phyloP scores from a whole-genome alignment of 306 rosid species.

The Cucurbita ficifolia region DNA sequence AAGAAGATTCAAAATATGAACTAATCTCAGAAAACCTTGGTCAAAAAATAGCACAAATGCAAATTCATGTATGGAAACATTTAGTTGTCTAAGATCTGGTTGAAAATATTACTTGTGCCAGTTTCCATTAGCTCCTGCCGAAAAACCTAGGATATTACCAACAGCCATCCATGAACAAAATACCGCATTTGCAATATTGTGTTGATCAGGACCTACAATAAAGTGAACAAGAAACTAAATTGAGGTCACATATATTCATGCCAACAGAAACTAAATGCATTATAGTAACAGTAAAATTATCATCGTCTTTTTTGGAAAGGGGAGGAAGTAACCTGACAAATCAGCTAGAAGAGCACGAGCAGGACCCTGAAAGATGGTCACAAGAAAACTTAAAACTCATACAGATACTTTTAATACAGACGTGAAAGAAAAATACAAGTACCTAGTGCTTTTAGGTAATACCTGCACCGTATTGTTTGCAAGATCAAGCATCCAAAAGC shows the following conservation, averaged over 20 bases:
- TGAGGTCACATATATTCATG: constrained; percentile 9
- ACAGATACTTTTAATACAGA: neutral
- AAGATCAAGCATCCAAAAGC: constrained; percentile 99
- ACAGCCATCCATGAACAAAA: constrained; percentile 99
- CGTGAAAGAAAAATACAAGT: neutral
- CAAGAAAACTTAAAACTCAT: constrained; percentile 7
- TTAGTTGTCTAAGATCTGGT: constrained; percentile 5
- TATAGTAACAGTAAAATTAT: neutral
- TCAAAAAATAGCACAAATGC: neutral
- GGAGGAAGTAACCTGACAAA: constrained; percentile 48
- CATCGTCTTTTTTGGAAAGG: neutral
- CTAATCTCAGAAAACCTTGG: neutral
- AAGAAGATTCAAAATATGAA: neutral
- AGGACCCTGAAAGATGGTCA: constrained; percentile 59
- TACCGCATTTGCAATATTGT: constrained; percentile 78
- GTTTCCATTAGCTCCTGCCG: constrained; percentile 88
- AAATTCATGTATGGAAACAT: neutral
- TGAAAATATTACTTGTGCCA: constrained; percentile 65
- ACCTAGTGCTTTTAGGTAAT: neutral
- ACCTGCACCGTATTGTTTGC: constrained; percentile 99
- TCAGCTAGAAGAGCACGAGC: constrained; percentile 99
- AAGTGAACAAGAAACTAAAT: neutral
- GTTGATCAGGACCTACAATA: constrained; percentile 77
- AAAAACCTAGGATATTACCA: constrained; percentile 93
- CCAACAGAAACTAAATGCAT: constrained; percentile 2